Conservation (phyloP, 768 basidiomycete species). For the Roridomyces roridus region DNA sequence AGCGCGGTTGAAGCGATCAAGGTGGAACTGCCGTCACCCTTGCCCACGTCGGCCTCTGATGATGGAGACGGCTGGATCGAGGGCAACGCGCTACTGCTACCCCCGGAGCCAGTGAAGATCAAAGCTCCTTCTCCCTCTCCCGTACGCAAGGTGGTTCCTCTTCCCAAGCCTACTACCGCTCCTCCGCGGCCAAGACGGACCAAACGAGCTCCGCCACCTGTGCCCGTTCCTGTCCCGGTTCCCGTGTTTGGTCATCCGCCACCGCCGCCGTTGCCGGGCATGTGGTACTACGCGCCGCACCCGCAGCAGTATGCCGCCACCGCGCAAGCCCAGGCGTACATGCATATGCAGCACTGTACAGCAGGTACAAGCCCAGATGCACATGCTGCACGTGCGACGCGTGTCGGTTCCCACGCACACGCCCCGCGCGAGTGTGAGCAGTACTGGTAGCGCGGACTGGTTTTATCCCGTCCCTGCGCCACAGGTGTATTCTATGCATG, state of each 20-base stretch:
- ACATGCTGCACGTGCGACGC: constrained; percentile 22
- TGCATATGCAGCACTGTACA: constrained; percentile 21
- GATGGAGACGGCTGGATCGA: constrained; percentile 47
- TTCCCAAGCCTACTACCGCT: background rate
- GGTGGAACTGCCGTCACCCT: constrained; percentile 29
- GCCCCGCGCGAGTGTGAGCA: constrained; percentile 7
- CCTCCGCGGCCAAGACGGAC: constrained; percentile 12
- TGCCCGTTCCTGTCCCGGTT: background rate
- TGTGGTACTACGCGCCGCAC: constrained; percentile 17
- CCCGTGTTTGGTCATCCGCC: constrained; percentile 3
- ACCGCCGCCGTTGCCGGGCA: background rate
- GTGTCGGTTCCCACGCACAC: constrained; percentile 16
- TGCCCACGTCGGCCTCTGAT: constrained; percentile 30
- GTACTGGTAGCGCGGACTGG: constrained; percentile 20
- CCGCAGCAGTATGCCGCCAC: background rate
- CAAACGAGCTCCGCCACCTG: constrained; percentile 5
- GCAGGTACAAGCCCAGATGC: constrained; percentile 20
- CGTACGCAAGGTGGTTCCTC: too few species aligned
- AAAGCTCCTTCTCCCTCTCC: background rate
- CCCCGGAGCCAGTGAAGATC: background rate
- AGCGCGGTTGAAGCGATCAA: constrained; percentile 21
- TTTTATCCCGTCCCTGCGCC: background rate
- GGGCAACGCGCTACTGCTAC: constrained; percentile 25
- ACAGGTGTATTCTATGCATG: background rate
- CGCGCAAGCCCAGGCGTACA: background rate